A percentile compares a stretch with the other conserved stretches of the same genome.
Evolutionary conservation across 176 grass and related monocot species (phyloP).

Genomic region (Aegilops sharonensis): DNA sequence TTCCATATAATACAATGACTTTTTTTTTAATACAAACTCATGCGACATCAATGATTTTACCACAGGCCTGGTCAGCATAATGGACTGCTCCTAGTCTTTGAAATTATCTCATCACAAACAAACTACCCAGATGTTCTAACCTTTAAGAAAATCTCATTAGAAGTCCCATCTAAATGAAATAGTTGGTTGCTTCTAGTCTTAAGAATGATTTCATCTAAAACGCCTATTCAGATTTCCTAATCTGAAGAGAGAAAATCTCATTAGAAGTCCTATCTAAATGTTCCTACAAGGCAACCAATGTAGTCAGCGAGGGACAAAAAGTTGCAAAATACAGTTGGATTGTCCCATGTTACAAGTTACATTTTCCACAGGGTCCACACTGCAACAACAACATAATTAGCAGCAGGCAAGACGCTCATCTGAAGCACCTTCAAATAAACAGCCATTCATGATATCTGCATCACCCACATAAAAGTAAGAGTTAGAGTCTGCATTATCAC

Average conservation of each 20-base stretch:
- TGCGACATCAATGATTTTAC: background rate
- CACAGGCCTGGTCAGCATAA: background rate
- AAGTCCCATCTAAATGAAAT: background rate
- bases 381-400: slow-evolving; percentile 5
- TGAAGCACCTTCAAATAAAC: background rate
- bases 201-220: background rate
- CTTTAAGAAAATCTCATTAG: background rate
- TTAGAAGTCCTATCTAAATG: background rate
- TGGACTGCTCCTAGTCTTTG: background rate
- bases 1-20: no score
- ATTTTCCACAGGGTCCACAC: background rate
- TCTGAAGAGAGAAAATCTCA: background rate
- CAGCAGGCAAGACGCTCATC: background rate
- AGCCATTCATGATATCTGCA: slow-evolving; percentile 27
- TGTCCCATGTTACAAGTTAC: slow-evolving; percentile 7
- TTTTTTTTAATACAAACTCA: background rate
- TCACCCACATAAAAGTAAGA: slow-evolving; percentile 3
- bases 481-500: background rate
- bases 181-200: background rate
- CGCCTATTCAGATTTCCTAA: background rate
- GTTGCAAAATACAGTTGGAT: background rate
- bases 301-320: background rate
- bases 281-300: slow-evolving; percentile 19
- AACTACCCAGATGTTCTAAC: background rate
- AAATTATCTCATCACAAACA: background rate